These are phyloP conservation scores for Aspergillus sp. DNA, from an alignment of 2,329 filamentous ascomycete species.

Conservation along the genomic window DNA sequence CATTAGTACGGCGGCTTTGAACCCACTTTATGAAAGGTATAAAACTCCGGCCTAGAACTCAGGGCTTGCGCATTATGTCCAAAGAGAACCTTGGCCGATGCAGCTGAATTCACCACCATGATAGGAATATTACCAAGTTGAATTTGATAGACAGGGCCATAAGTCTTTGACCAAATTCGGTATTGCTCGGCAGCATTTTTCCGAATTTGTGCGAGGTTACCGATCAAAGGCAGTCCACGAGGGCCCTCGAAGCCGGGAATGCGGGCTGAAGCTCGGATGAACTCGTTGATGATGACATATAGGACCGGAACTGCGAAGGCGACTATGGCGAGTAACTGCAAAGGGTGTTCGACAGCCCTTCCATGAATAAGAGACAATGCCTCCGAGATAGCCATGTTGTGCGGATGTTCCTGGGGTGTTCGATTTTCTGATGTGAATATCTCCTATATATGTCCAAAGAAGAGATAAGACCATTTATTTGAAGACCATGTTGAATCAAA, in stretches of 20 bases:
- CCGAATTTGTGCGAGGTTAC: constrained; percentile 60
- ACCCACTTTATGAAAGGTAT: constrained; percentile 62
- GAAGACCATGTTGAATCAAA: constrained; percentile 14
- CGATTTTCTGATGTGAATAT: neutral
- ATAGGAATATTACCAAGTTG: constrained; percentile 62
- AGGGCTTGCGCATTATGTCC: constrained; percentile 59
- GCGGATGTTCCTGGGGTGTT: neutral
- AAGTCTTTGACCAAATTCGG: constrained; percentile 56
- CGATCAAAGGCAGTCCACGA: constrained; percentile 57
- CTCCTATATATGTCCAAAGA: neutral
- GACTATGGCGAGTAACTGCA: constrained; percentile 27
- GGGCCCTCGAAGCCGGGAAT: constrained; percentile 56
- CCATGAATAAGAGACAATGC: constrained; percentile 29
- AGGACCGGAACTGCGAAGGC: constrained; percentile 40
- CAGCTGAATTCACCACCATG: constrained; percentile 61
- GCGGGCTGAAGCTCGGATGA: constrained; percentile 51
- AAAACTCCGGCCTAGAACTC: constrained; percentile 61
- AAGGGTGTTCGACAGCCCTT: constrained; percentile 24
- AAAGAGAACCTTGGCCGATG: constrained; percentile 57
- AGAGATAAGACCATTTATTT: neutral
- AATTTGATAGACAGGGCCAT: constrained; percentile 61
- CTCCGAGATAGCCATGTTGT: constrained; percentile 34
- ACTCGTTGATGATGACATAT: constrained; percentile 56
- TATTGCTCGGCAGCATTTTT: constrained; percentile 62
- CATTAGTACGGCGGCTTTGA: neutral